Conservation (phyloP, 768 basidiomycete species). For the Leccinum sublutescens region DNA sequence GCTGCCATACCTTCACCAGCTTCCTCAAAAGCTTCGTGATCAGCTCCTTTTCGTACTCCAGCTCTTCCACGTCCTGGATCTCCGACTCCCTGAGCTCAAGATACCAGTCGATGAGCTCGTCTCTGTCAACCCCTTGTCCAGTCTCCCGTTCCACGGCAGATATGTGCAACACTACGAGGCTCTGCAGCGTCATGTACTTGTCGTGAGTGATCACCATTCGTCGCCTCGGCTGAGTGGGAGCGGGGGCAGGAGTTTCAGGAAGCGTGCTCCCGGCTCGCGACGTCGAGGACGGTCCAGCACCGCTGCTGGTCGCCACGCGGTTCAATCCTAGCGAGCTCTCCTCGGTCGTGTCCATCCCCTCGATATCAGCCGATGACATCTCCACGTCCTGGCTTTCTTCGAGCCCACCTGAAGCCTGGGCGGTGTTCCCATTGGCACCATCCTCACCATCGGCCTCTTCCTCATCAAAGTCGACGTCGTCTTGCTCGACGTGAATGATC, state of each 20-base stretch:
- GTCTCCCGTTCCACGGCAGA: slow-evolving; percentile 72
- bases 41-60: slow-evolving; percentile 89
- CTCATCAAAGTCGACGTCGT: slow-evolving; percentile 97
- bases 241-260: slow-evolving; percentile 33
- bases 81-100: slow-evolving; percentile 86
- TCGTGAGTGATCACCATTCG: slow-evolving; percentile 96
- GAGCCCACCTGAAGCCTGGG: slow-evolving; percentile 36
- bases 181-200: slow-evolving; percentile 88
- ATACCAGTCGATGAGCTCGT: slow-evolving; percentile 97
- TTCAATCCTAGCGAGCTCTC: slow-evolving; percentile 43
- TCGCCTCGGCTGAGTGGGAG: slow-evolving; percentile 53
- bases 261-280: slow-evolving; percentile 27
- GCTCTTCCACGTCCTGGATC: slow-evolving; percentile 77
- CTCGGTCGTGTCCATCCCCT: slow-evolving; percentile 50
- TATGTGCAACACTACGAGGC: slow-evolving; percentile 82
- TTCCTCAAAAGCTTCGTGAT: slow-evolving; percentile 86
- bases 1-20: slow-evolving; percentile 73
- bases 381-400: slow-evolving; percentile 60
- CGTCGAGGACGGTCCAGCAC: slow-evolving; percentile 33
- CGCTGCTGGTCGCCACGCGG: slow-evolving; percentile 37
- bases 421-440: slow-evolving; percentile 35
- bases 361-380: slow-evolving; percentile 62
- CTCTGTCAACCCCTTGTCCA: slow-evolving; percentile 76
- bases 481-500: slow-evolving; percentile 99
- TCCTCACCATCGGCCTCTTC: slow-evolving; percentile 70